phyloP scores from a whole-genome alignment of 495 filamentous ascomycete species.

The Penicillium steckii region DNA sequence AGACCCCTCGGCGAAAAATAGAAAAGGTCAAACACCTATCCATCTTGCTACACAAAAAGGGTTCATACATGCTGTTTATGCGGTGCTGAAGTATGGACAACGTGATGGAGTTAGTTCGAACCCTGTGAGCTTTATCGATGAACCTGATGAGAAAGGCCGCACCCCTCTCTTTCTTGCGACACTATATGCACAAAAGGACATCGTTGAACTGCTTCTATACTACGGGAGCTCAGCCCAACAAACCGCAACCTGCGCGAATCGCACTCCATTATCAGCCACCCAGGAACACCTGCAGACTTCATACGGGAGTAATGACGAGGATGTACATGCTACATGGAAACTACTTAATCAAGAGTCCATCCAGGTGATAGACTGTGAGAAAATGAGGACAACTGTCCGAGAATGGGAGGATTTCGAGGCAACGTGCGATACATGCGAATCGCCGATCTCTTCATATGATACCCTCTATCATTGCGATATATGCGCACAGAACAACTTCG shows the following conservation, averaged over 20 bases:
- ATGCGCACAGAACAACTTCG: conserved; percentile 3
- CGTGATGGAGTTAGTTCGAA: not conserved
- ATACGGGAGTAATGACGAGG: not conserved
- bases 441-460: not conserved
- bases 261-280: conserved; percentile 5
- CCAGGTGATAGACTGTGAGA: not conserved
- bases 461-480: conserved; percentile 6
- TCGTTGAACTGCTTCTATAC: conserved; percentile 3
- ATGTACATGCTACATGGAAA: not conserved
- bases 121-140: conserved; percentile 1
- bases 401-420: not conserved
- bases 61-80: not conserved
- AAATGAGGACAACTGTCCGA: not conserved
- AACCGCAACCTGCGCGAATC: conserved; percentile 4
- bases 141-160: conserved; percentile 1
- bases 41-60: conserved; percentile 1
- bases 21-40: conserved; percentile 3
- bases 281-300: not conserved
- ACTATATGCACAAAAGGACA: conserved; percentile 3
- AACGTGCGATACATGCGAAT: conserved; percentile 2
- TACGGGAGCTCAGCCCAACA: conserved; percentile 4
- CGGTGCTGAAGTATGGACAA: conserved; percentile 1
- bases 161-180: conserved; percentile 12
- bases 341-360: not conserved
- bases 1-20: not conserved